Conservation (phyloP, 164 flowering plant species). For the Hamamelis virginiana region DNA sequence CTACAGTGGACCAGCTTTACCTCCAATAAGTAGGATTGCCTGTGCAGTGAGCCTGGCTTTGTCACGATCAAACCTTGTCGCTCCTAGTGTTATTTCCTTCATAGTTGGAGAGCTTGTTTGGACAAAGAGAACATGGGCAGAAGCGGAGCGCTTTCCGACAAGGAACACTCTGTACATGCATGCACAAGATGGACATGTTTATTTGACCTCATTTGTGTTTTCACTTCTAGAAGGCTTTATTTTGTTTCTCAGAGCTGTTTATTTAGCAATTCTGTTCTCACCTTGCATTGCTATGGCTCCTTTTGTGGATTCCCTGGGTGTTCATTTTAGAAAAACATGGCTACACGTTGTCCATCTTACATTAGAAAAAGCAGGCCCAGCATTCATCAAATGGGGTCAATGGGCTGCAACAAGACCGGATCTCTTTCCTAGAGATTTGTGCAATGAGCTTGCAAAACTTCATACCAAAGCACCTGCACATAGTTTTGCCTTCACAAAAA, state of each 20-base stretch:
- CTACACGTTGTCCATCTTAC: constrained; percentile 52
- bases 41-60: constrained; percentile 66
- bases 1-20: constrained; percentile 26
- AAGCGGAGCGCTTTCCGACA: constrained; percentile 32
- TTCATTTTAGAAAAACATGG: constrained; percentile 58
- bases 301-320: constrained; percentile 56
- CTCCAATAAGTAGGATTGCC: constrained; percentile 54
- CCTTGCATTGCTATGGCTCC: constrained; percentile 72
- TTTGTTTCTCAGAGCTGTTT: constrained; percentile 50
- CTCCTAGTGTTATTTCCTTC: constrained; percentile 59
- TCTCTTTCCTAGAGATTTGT: constrained; percentile 71
- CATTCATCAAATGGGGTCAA: constrained; percentile 91
- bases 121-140: constrained; percentile 37
- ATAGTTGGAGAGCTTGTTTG: constrained; percentile 51
- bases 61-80: constrained; percentile 51
- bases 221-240: constrained; percentile 50
- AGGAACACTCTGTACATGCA: constrained; percentile 41
- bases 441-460: constrained; percentile 63
- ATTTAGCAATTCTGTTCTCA: constrained; percentile 57
- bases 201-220: constrained; percentile 39
- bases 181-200: constrained; percentile 56
- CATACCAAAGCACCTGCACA: constrained; percentile 76
- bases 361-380: constrained; percentile 81
- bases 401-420: constrained; percentile 92
- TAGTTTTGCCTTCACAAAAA: constrained; percentile 58